Evolutionary conservation across 441 rosid species (phyloP), one percentile per base, ranked within the genome.

Genomic region (Eugenia klotzschiana): DNA sequence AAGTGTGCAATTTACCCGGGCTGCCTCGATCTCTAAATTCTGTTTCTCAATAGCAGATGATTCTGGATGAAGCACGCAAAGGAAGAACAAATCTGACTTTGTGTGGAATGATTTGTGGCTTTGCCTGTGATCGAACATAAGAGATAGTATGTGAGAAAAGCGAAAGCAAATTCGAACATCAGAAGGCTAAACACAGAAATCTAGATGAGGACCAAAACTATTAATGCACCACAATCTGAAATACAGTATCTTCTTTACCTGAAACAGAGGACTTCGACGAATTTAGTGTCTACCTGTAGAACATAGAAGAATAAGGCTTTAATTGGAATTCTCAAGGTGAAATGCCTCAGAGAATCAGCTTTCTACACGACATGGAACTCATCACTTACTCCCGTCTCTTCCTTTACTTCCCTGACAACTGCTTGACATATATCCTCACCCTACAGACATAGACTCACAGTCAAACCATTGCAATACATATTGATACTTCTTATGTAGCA

Each of bases 321-420:
- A 54, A 26, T 26, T 7, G 27, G 14, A 40, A 50, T 46, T 6
- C 50, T 41, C 56, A 51, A 26, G 43, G 43, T 69, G 7, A 51
- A 51, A 73, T 6, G 7, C 52, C 60, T 7, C 12, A 22, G 49
- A 57, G 2, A 7, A 10, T 16, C 8, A 1, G 8, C 73, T 27
- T 60, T 60, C 73, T 27, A 60, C 41, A 29, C 6, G 0, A 27
- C 18, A 18, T 9, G 33, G 40, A 54, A 72, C 25, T 60, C 51
- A 13, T 74, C 12, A 87, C 95, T 87, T 85, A 94, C 98, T 87
- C 95, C 94, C 0, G 95, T 94, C 87, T 95, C 98, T 93, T 95
- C 98, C 86, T 90, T 88, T 43, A 92, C 98, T 87, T 93, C 98
- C 87, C 98, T 89, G 3, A 87, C 80, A 57, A 92, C 93, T 29